phyloP scores from a whole-genome alignment of 2,329 filamentous ascomycete genomes.

The Fusarium newnesense region DNA sequence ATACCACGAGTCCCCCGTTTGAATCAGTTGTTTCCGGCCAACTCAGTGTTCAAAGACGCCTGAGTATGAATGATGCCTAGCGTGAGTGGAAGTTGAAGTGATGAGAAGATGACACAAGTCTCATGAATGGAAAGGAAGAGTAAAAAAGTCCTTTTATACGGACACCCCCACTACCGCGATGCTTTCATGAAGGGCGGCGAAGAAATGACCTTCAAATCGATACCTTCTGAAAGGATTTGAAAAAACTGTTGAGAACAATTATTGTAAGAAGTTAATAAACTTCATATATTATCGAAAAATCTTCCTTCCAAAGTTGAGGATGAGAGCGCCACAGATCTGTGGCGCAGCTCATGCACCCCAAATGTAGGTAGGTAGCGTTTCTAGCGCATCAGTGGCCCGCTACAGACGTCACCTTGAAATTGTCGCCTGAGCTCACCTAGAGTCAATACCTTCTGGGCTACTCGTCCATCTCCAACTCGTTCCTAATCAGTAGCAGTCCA shows the following conservation, averaged over 20 bases:
- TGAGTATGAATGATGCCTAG: not conserved
- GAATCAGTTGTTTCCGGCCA: not conserved
- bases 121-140: not conserved
- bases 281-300: not conserved
- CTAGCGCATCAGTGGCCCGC: conserved; percentile 10
- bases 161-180: conserved; percentile 10
- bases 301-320: not conserved
- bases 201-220: too few species aligned
- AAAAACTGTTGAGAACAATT: too few species aligned
- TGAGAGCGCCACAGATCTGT: conserved; percentile 24
- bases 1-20: not conserved
- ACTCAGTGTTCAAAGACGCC: not conserved
- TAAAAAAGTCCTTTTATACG: conserved; percentile 11
- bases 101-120: not conserved
- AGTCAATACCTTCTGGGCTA: conserved; percentile 10
- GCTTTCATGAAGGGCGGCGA: not conserved
- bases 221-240: not conserved
- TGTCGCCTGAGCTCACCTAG: conserved; percentile 8
- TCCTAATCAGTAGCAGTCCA: conserved; percentile 6
- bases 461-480: conserved; percentile 38
- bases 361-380: not conserved
- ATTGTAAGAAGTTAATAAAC: not conserved
- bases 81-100: not conserved
- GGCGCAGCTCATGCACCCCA: conserved; percentile 24
- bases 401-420: conserved; percentile 34